Percentiles rank a stretch among this genome's conserved stretches.
Evolutionary conservation across 352 stramenopile genomes (phyloP).

Genomic region (Phytopythium litorale): DNA sequence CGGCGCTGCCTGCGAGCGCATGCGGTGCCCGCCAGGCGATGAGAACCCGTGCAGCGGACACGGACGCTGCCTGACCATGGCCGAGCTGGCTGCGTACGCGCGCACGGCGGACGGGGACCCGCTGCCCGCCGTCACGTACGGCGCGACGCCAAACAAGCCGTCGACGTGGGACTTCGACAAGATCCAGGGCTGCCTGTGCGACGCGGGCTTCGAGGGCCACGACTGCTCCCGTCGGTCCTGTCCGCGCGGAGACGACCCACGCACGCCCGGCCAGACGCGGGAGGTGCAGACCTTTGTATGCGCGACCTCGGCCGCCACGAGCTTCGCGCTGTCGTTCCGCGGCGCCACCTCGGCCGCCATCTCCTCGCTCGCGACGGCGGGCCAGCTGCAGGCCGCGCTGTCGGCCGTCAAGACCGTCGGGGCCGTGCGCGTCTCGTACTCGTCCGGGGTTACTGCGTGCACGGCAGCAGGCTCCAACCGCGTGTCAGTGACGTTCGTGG

Average conservation of each 20-base stretch:
- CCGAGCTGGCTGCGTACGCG: constrained; percentile 47
- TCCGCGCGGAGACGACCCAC: constrained; percentile 64
- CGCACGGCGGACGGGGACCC: constrained; percentile 45
- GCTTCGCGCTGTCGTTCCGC: constrained; percentile 68
- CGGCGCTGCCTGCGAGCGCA: constrained; percentile 63
- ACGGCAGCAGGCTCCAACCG: constrained; percentile 43
- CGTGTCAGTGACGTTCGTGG: constrained; percentile 65
- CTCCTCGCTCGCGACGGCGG: constrained; percentile 28
- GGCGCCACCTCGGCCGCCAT: constrained; percentile 34
- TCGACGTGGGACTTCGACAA: constrained; percentile 85
- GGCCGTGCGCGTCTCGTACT: constrained; percentile 51
- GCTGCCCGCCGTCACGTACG: constrained; percentile 44
- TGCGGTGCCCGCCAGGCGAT: constrained; percentile 59
- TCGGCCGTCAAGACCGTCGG: constrained; percentile 32
- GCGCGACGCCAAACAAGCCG: constrained; percentile 58
- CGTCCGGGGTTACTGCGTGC: constrained; percentile 37
- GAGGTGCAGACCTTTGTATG: constrained; percentile 68
- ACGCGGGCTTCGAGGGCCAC: constrained; percentile 77
- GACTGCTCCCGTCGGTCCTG: constrained; percentile 74
- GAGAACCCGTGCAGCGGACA: constrained; percentile 55
- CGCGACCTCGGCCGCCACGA: constrained; percentile 28
- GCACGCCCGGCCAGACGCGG: constrained; percentile 46
- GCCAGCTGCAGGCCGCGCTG: constrained; percentile 39
- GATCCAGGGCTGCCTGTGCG: constrained; percentile 87
- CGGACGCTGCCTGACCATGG: constrained; percentile 68